Base-by-base conservation (phyloP, 768 basidiomycete genomes). In the Collybia sordida region DNA sequence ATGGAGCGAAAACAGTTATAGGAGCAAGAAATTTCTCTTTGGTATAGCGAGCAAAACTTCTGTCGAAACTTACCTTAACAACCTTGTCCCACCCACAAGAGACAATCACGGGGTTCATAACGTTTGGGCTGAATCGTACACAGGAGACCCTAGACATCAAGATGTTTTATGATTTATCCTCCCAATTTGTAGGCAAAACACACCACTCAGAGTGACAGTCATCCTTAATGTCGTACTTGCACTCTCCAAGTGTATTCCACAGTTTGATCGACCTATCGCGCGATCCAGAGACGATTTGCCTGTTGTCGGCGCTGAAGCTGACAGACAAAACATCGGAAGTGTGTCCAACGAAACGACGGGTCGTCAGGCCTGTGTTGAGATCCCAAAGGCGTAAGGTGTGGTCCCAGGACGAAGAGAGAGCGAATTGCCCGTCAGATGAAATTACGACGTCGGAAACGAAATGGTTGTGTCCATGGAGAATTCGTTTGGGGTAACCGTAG, bases 31-130 rank as follows among this genome's bases (percentile, higher is more conserved):
- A 85, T 85, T 80, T 86, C 78, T 77, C 85, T 89, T 87, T 86
- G 86, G 88, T 90, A 87, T 89, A 90, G 86, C 87, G 88, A 88
- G 88, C 88, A 88, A 86, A 72, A 51, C 44, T 65, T 62, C 51
- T 49, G 38, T 42, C 31, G 31, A 45, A 12, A 65, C 85, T 73
- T 59, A 96, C 97, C 86, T 99, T 99, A 70, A 99, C 97, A 55
- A 98, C 93, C 80, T 98, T 98, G 81, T 99, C 97, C 97, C 97
- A 99, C 63, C 97, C 97, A 64, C 88, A 90, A 53, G 97, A 98
- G 51, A 99, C 97, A 64, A 98, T 98, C 65, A 98, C 96, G 50
- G 97, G 94, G 80, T 95, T 98, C 76, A 85, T 63, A 59, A 95
- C 86, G 70, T 98, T 98, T 47, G 97, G 97, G 76, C 93, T 96